phyloP scores from a whole-genome alignment of 805 yeast species.

The Yamadazyma phyllophila region DNA sequence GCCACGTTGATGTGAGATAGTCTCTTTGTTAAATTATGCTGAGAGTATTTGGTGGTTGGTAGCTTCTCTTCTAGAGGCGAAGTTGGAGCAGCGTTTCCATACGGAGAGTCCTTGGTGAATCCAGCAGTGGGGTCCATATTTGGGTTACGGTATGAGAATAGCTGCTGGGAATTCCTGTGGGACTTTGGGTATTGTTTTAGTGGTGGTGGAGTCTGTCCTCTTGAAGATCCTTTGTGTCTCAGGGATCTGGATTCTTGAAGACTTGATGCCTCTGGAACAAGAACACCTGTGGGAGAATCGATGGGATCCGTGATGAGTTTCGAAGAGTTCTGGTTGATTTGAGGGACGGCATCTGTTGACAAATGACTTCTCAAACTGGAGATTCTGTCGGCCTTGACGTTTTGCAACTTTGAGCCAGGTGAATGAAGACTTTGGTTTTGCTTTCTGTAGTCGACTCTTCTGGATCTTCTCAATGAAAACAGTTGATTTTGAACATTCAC shows the following conservation, averaged over 20 bases:
- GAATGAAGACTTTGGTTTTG: constrained; percentile 13
- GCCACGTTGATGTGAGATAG: constrained; percentile 15
- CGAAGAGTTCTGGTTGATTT: constrained; percentile 1
- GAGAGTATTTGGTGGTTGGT: constrained; percentile 14
- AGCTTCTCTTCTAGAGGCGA: constrained; percentile 15
- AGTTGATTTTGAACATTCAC: constrained; percentile 12
- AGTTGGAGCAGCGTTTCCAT: constrained; percentile 12
- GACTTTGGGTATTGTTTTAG: constrained; percentile 1
- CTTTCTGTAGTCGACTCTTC: constrained; percentile 41
- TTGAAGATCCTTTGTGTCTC: neutral
- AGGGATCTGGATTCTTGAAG: neutral
- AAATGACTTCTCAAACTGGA: constrained; percentile 21
- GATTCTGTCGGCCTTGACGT: constrained; percentile 20
- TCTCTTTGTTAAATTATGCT: constrained; percentile 16
- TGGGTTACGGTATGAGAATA: constrained; percentile 32
- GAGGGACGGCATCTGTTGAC: constrained; percentile 7
- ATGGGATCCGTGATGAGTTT: constrained; percentile 1
- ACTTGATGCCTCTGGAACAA: neutral
- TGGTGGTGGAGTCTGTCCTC: neutral
- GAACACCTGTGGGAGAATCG: neutral
- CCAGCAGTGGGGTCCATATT: constrained; percentile 12
- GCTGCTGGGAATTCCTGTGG: constrained; percentile 26
- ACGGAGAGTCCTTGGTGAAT: constrained; percentile 14
- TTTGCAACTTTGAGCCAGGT: constrained; percentile 26
- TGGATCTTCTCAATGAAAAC: constrained; percentile 35